These are phyloP conservation scores for Hyphochytrium catenoides DNA, from an alignment of 352 stramenopile species.

Conservation along the genomic window DNA sequence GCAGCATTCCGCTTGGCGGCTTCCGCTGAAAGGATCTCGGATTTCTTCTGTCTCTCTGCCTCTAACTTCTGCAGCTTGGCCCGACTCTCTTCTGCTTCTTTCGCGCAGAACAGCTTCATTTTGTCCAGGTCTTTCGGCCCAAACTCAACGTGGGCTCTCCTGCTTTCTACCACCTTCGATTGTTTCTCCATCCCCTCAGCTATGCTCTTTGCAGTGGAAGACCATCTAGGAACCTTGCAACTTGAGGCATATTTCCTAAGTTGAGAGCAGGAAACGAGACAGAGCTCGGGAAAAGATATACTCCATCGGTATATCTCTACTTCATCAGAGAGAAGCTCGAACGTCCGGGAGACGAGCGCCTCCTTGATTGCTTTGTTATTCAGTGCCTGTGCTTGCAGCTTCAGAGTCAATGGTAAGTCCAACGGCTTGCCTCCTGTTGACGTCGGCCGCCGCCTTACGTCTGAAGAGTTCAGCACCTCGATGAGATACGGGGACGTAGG, in stretches of 20 bases:
- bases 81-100: slow-evolving; percentile 44
- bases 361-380: slow-evolving; percentile 63
- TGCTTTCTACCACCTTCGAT: slow-evolving; percentile 51
- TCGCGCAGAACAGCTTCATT: slow-evolving; percentile 57
- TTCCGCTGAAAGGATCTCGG: no score
- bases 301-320: slow-evolving; percentile 85
- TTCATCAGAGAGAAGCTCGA: slow-evolving; percentile 80
- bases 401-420: slow-evolving; percentile 60
- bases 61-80: slow-evolving; percentile 70
- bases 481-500: slow-evolving; percentile 78
- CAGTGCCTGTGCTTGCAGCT: slow-evolving; percentile 69
- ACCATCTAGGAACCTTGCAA: slow-evolving; percentile 46
- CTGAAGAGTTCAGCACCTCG: slow-evolving; percentile 54
- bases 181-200: slow-evolving; percentile 39
- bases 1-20: no score
- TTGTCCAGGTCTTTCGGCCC: slow-evolving; percentile 49
- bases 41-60: no score
- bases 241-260: slow-evolving; percentile 68
- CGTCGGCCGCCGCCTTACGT: slow-evolving; percentile 4
- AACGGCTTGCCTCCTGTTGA: slow-evolving; percentile 8
- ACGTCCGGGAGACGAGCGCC: slow-evolving; percentile 63
- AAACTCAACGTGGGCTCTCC: slow-evolving; percentile 68
- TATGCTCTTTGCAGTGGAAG: slow-evolving; percentile 28
- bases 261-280: slow-evolving; percentile 52
- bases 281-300: slow-evolving; percentile 83